A percentile compares a stretch with the other conserved stretches of the same genome.
phyloP scores from a whole-genome alignment of 2,329 filamentous ascomycete genomes.

The Pseudomassariella vexata region DNA sequence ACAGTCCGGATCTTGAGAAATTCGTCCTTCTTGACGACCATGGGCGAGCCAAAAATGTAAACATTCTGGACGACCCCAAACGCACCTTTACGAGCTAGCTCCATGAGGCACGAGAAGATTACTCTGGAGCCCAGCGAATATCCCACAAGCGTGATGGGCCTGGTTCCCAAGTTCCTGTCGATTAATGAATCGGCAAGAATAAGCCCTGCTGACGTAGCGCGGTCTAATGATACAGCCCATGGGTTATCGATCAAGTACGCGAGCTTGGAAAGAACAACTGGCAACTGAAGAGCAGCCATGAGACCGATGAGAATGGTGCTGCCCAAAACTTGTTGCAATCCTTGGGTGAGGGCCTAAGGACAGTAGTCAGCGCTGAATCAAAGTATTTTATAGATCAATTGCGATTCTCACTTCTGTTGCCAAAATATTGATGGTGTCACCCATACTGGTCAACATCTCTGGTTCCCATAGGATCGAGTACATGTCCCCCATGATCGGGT shows the following conservation, averaged over 20 bases:
- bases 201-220: slow-evolving; percentile 80
- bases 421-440: slow-evolving; percentile 96
- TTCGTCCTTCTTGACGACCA: slow-evolving; percentile 89
- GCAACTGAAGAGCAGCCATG: slow-evolving; percentile 91
- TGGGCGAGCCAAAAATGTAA: slow-evolving; percentile 86
- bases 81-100: slow-evolving; percentile 78
- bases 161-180: slow-evolving; percentile 82
- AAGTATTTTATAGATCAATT: no score
- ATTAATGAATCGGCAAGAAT: slow-evolving; percentile 93
- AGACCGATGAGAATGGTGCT: slow-evolving; percentile 82
- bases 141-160: slow-evolving; percentile 87
- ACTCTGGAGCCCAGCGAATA: slow-evolving; percentile 91
- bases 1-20: slow-evolving; percentile 76
- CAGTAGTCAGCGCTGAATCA: slow-evolving; percentile 17
- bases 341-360: slow-evolving; percentile 80
- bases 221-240: slow-evolving; percentile 92
- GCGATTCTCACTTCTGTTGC: slow-evolving; percentile 87
- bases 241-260: slow-evolving; percentile 97
- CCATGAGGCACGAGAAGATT: slow-evolving; percentile 85
- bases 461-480: slow-evolving; percentile 98
- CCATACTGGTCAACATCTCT: slow-evolving; percentile 96
- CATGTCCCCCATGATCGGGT: slow-evolving; percentile 96
- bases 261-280: slow-evolving; percentile 86
- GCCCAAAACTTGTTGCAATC: slow-evolving; percentile 89
- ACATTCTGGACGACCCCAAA: slow-evolving; percentile 90